A percentile compares a stretch with the other conserved stretches of the same genome.
Evolutionary conservation across 768 basidiomycete species (phyloP).

Genomic region (Chalciporus chontae): DNA sequence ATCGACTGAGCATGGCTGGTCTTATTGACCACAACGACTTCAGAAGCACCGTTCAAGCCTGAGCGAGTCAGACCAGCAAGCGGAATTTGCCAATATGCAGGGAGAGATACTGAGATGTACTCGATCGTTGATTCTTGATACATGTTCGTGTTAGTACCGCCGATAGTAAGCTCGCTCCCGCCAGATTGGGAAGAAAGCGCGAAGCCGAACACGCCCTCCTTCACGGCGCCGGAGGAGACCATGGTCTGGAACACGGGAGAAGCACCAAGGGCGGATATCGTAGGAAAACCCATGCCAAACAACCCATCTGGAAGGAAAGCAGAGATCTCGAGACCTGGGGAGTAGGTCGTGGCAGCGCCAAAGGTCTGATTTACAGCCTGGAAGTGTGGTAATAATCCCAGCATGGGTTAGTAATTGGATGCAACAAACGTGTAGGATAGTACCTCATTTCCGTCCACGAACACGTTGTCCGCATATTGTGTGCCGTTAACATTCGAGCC

Average conservation of each 20-base stretch:
- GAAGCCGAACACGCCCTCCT: slow-evolving; percentile 44
- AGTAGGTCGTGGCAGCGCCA: slow-evolving; percentile 41
- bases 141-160: slow-evolving; percentile 45
- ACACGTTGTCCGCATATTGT: slow-evolving; percentile 43
- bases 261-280: slow-evolving; percentile 33
- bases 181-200: slow-evolving; percentile 38
- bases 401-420: slow-evolving; percentile 2
- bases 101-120: slow-evolving; percentile 29
- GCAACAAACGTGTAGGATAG: slow-evolving; percentile 13
- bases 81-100: slow-evolving; percentile 38
- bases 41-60: slow-evolving; percentile 14
- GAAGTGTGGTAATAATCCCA: background rate
- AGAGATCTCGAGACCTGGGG: slow-evolving; percentile 23
- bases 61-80: slow-evolving; percentile 28
- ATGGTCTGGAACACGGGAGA: slow-evolving; percentile 46
- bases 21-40: slow-evolving; percentile 24
- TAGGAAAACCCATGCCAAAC: slow-evolving; percentile 40
- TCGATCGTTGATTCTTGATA: slow-evolving; percentile 44
- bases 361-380: slow-evolving; percentile 40
- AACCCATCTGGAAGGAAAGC: slow-evolving; percentile 38
- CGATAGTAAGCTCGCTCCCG: slow-evolving; percentile 53
- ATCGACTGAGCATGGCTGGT: slow-evolving; percentile 27
- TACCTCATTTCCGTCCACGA: slow-evolving; percentile 36
- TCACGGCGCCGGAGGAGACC: slow-evolving; percentile 31
- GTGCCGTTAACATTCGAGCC: slow-evolving; percentile 37